Evolutionary conservation across 164 flowering plant genomes (phyloP), one percentile per base, ranked within the genome.

Genomic region (Nelumbo lutea): DNA sequence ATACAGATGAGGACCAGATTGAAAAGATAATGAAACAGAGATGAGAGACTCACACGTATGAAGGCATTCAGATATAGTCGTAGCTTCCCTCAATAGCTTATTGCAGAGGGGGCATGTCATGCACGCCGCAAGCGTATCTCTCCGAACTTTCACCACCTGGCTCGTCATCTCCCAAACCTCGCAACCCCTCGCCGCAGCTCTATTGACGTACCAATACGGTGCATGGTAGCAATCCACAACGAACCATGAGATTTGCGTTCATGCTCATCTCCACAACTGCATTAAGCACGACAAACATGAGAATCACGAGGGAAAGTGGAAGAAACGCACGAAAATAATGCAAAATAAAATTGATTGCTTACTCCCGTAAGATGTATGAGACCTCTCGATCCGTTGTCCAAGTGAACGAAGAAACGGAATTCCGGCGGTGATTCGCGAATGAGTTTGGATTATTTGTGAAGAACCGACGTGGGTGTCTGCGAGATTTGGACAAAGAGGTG

Each of bases 61-160:
- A 65, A 94, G 97, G 72, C 98, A 94, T 48, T 85, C 83, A 47
- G 94, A 90, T 8, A 94, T 83, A 60, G 98, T 94, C 4, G 98
- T 91, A 66, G 98, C 98, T 9, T 94, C 93, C 42, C 72, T 79
- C 61, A 91, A 76, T 48, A 91, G 81, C 77, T 85, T 86, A 59
- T 88, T 65, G 66, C 98, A 94, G 58, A 94, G 83, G 66, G 95
- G 95, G 80, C 98, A 94, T 67, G 87, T 85, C 88, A 94, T 88
- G 96, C 97, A 90, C 61, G 89, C 86, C 72, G 73, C 85, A n/a
- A 94, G 68, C 52, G 75, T 61, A 69, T 83, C 90, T 72, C 88
- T 82, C 76, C 79, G 82, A 63, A 91, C 91, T 66, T 79, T 87
- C 79, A 88, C 91, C 65, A 83, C 86, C 74, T 83, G 89, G 73